Base-by-base conservation (phyloP, 805 yeast genomes). In the Yarrowia osloensis region DNA sequence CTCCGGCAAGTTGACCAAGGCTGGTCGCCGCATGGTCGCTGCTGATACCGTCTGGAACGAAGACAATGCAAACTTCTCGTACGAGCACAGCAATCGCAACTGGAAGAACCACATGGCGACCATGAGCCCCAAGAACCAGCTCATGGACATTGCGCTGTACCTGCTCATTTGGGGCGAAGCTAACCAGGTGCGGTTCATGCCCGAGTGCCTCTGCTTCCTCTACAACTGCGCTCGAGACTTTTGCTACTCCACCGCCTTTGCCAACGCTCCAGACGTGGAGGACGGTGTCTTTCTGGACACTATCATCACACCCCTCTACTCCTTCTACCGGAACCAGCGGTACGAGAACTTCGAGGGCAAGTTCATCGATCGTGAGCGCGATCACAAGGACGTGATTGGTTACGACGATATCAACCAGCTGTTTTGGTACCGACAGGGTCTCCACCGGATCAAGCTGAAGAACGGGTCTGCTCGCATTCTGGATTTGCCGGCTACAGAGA, bases 141-240 rank as follows among this genome's bases (percentile, higher is more conserved):
- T 86, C 3, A 77, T 81, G 17, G 97, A 91, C 70, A 70, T 91
- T 19, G 85, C 90, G 0, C 76, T 91, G 8, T 92, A 87, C 73
- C 79, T 91, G 13, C 75, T 90, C 67, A 84, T 90, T 69, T 91
- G 97, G 97, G 96, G 97, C 0, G 97, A 91, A 74, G 91, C 97
- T 0, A 90, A 89, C 73, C 92, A 90, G 71, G 74, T 91, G 2
- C 81, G 97, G 69, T 91, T 89, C 72, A 87, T 91, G 86, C 97
- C 97, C 0, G 97, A 91, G 74, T 90, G 96, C 72, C 74, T 91
- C 24, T 90, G 96, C 69, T 91, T 92, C 71, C 84, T 91, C 28
- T 91, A 87, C 79, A 90, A 91, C 73, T 88, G 96, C 71, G 91
- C 96, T 61, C 83, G 84, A 57, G 93, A 89, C 72, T 82, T 82